Evolutionary conservation across 2,329 filamentous ascomycete genomes (phyloP), one percentile per base, ranked within the genome.

Genomic region (Aspergillus tanneri): DNA sequence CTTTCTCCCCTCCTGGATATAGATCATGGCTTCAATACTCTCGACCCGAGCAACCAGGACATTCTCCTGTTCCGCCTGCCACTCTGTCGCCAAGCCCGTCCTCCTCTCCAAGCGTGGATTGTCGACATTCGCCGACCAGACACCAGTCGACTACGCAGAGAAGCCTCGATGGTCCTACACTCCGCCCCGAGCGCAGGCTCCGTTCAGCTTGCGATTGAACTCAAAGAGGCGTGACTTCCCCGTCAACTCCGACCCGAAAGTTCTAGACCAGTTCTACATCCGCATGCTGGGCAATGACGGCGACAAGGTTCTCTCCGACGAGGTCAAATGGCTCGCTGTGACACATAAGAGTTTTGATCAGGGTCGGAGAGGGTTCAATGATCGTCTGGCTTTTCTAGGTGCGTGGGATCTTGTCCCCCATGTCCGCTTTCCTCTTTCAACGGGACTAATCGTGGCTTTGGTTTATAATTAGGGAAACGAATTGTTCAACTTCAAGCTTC

Each of bases 291-390:
- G 91, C 5, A 77, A 76, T 38, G 83, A 80, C 37, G 88, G 88
- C 48, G 82, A 87, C 58, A 81, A 80, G 59, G 69, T 93, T 67
- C 77, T 99, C 49, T 85, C 87, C 2, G 91, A 96, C 12, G 92
- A 99, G 73, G 78, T 93, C 53, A 97, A 96, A 75, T 99, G 93
- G 93, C 76, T 97, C 63, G 91, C 91, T 23, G 83, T 99, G 47
- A 99, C 93, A 57, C 93, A 97, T 72, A 97, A 97, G 81, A 96
- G 90, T 72, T 97, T 96, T 65, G 92, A 99, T 67, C 90, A 97
- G 66, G 93, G 91, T 43, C 80, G 90, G 64, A 85, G 91, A 77
- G 92, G 92, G 1, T 96, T 92, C 74, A 99, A 99, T 69, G 92
- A 96, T 64, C 83, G 89, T 54, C 76, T 99, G 70, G 88, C 90